Evolutionary conservation across 495 filamentous ascomycete genomes (phyloP), one percentile per base, ranked within the genome.

Genomic region (Filosporella fistucella): DNA sequence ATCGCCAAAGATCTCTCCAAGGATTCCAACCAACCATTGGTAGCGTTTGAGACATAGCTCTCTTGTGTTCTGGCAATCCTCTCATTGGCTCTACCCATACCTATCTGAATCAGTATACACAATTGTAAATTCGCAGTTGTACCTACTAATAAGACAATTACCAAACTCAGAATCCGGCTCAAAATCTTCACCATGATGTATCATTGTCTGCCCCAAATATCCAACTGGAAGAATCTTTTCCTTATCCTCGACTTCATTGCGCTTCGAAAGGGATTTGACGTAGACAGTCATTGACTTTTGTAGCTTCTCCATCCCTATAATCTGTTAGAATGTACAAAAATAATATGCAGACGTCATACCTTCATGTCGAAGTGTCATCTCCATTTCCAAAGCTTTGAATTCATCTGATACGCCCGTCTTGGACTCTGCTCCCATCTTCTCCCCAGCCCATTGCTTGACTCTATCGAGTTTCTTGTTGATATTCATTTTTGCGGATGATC

Each of bases 391-490:
- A 45, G 81, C 78, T 69, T 90, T 96, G 78, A 98, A 97, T 53
- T 97, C 86, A 42, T 98, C 90, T 0, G 89, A 86, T 42, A 88
- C 80, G 60, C 71, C 83, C 11, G 91, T 96, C 69, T 91, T 95
- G 60, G 80, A 78, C 67, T 97, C 93, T 39, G 82, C 81, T 56
- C 93, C 93, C 89, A 98, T 96, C 68, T 89, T 84, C 72, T 98
- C 93, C 45, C 89, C 88, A 10, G 89, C 89, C 91, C 91, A 98
- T 85, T 98, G 93, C 75, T 93, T 95, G 71, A 96, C 83, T 51
- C 94, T 85, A 67, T 89, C 93, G 62, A 97, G 79, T 65, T 95
- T 95, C 77, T 94, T 91, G 69, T 90, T 91, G 72, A 95, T 83
- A 68, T 91, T 88, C 90, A 96, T 95, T 22, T 42, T 54, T 37